Percentiles rank a stretch among this genome's conserved stretches.
phyloP scores from a whole-genome alignment of 371 early-diverging fungal genomes.

The Rhizopus sp. region DNA sequence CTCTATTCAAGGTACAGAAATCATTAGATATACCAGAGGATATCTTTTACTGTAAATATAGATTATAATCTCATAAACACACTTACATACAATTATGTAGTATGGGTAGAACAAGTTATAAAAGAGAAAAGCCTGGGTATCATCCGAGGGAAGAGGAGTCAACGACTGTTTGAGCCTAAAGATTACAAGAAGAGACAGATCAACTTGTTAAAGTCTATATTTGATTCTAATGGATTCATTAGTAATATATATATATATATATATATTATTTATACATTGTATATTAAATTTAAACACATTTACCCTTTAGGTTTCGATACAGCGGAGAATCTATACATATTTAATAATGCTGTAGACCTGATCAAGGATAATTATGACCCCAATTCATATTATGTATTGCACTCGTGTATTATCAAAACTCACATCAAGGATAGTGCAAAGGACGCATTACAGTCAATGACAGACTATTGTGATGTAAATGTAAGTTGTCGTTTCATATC shows the following conservation, averaged over 20 bases:
- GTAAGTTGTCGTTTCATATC: conserved; percentile 1
- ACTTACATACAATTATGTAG: conserved; percentile 1
- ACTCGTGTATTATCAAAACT: conserved; percentile 20
- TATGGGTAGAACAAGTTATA: conserved; percentile 20
- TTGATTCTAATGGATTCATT: conserved; percentile 22
- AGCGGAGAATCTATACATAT: conserved; percentile 20
- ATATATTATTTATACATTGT: background rate
- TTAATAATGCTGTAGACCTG: conserved; percentile 14
- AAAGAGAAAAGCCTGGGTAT: conserved; percentile 12
- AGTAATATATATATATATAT: too few relatives aligned
- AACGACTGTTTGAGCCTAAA: conserved; percentile 25
- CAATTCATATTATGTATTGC: conserved; percentile 4
- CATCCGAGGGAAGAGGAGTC: conserved; percentile 22
- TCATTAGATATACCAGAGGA: conserved; percentile 21
- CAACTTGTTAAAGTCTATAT: conserved; percentile 19
- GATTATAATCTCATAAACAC: background rate
- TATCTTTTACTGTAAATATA: conserved; percentile 23
- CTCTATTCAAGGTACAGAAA: conserved; percentile 25
- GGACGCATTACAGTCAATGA: conserved; percentile 3
- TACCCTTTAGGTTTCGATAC: conserved; percentile 10
- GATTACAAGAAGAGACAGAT: conserved; percentile 20
- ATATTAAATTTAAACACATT: background rate
- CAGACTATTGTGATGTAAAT: conserved; percentile 20
- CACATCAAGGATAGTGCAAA: conserved; percentile 13
- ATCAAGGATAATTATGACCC: conserved; percentile 12